Conservation (phyloP, 257 asterid genomes). For the Scutellaria baicalensis region DNA sequence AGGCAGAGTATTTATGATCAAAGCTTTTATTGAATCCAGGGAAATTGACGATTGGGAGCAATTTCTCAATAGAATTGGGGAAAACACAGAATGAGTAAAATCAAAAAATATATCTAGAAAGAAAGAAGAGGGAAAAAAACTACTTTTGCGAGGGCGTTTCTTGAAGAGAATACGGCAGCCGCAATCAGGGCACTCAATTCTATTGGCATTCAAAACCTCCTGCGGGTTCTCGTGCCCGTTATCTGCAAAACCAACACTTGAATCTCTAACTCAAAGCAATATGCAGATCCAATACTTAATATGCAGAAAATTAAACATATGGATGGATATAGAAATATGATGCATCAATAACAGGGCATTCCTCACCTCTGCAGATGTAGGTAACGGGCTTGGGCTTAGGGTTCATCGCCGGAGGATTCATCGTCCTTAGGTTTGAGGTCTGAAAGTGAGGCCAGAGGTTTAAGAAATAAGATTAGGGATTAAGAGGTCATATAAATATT, state of each 20-base stretch:
- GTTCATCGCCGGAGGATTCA: slow-evolving; percentile 31
- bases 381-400: slow-evolving; percentile 70
- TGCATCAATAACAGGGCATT: too few species aligned
- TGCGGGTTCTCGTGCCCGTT: slow-evolving; percentile 84
- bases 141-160: slow-evolving; percentile 89
- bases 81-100: too few species aligned
- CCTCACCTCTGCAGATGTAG: slow-evolving; percentile 67
- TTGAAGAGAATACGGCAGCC: slow-evolving; percentile 87
- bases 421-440: background rate
- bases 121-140: background rate
- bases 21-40: too few species aligned
- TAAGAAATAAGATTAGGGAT: too few species aligned
- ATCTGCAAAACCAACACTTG: slow-evolving; percentile 30
- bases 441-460: too few species aligned
- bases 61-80: too few species aligned
- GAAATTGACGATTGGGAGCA: too few species aligned
- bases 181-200: slow-evolving; percentile 90
- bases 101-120: too few species aligned
- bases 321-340: background rate
- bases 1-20: too few species aligned
- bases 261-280: background rate
- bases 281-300: background rate
- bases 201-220: slow-evolving; percentile 32
- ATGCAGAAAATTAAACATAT: too few species aligned
- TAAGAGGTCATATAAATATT: too few species aligned